These are phyloP conservation scores for Trifolium pratense DNA, from an alignment of 306 rosid genomes.

Conservation along the genomic window DNA sequence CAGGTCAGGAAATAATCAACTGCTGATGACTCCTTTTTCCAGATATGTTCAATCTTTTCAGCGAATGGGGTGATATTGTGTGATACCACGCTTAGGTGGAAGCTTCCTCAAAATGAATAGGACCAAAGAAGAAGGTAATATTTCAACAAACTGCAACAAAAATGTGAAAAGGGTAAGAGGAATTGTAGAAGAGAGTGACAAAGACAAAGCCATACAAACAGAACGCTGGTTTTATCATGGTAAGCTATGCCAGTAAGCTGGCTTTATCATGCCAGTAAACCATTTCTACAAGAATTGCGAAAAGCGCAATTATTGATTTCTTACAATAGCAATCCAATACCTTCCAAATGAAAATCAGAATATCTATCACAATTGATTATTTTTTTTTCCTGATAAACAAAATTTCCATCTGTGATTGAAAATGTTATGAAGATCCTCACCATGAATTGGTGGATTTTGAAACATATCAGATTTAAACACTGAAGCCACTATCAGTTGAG, in stretches of 20 bases:
- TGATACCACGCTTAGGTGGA: constrained; percentile 61
- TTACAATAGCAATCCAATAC: constrained; percentile 20
- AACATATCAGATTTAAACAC: neutral
- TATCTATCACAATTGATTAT: neutral
- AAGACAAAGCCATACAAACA: constrained; percentile 10
- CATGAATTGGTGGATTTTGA: constrained; percentile 1
- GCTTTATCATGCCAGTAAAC: neutral
- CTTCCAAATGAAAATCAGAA: constrained; percentile 30
- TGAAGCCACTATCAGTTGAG: neutral
- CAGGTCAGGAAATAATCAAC: constrained; percentile 27
- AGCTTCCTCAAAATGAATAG: constrained; percentile 60
- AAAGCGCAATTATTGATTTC: constrained; percentile 2
- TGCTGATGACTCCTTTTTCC: constrained; percentile 26
- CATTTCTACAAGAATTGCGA: neutral
- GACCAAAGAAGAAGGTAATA: constrained; percentile 58
- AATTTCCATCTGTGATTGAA: neutral
- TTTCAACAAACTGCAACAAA: constrained; percentile 53
- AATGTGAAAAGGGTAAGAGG: constrained; percentile 30
- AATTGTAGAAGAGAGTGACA: constrained; percentile 11
- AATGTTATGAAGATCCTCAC: too few relatives aligned
- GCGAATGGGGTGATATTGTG: constrained; percentile 62
- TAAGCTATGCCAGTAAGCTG: neutral
- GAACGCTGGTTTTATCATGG: neutral
- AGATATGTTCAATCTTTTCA: constrained; percentile 41
- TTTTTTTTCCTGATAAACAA: too few relatives aligned